A percentile compares a stretch with the other conserved stretches of the same genome.
Evolutionary conservation across 2,329 filamentous ascomycete species (phyloP).

Genomic region (Paraconiothyrium sp.): DNA sequence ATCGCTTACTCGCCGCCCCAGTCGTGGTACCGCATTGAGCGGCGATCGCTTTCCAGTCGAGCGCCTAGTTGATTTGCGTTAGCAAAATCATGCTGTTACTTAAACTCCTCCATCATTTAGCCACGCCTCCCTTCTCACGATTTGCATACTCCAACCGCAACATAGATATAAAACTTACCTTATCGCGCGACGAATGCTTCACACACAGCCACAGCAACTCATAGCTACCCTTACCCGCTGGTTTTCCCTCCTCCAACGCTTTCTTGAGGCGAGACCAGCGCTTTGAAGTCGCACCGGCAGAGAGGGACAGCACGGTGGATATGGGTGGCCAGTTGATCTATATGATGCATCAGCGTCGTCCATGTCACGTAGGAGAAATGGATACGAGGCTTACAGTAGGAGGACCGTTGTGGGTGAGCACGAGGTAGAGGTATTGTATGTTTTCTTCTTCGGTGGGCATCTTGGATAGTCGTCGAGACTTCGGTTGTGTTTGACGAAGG

Average conservation of each 20-base stretch:
- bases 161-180: constrained; percentile 25
- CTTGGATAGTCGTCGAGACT: neutral
- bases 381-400: constrained; percentile 29
- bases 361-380: neutral
- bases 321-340: constrained; percentile 46
- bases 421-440: constrained; percentile 40
- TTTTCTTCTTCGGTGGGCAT: constrained; percentile 46
- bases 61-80: constrained; percentile 19
- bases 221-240: constrained; percentile 24
- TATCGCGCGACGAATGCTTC: constrained; percentile 36
- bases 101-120: neutral
- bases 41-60: constrained; percentile 44
- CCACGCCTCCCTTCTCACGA: neutral
- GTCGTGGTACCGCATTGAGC: constrained; percentile 36
- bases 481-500: too few species aligned
- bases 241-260: constrained; percentile 33
- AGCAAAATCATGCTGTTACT: neutral
- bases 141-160: neutral
- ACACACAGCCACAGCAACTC: constrained; percentile 42
- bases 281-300: constrained; percentile 37
- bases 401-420: constrained; percentile 37
- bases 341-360: neutral
- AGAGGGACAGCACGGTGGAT: constrained; percentile 34
- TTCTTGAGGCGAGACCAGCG: constrained; percentile 48
- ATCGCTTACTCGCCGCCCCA: constrained; percentile 46